Evolutionary conservation across 305 asterid species (phyloP), one percentile per base, ranked within the genome.

Genomic region (Fraxinus sp.): DNA sequence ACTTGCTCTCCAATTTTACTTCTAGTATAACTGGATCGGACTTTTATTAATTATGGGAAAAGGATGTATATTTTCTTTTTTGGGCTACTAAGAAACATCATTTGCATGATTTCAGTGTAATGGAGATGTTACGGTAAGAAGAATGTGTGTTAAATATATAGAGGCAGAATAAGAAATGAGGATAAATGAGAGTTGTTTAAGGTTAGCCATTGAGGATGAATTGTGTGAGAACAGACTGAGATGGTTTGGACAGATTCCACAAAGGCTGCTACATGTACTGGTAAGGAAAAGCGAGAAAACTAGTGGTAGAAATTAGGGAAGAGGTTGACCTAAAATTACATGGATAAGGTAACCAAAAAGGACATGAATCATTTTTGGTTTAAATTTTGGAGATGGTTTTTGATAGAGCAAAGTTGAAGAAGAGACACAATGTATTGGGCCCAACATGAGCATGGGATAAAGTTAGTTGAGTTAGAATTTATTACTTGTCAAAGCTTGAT

Each of bases 401-500:
- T 26, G 18, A 68, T 28, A 4, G 37, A 62, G 37, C 74, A 68
- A 24, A 30, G 74, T 68, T 28, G 74, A 68, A 28, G 74, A 70
- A 70, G 39, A 70, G 75, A 70, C 10, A 4, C 74, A 30, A 70
- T 28, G 75, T 70, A 30, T 35, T 14, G 75, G 75, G 39, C 75
- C 18, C 75, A 68, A 68, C 74, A 13, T 70, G 33, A 66, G 74
- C 11, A 28, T 70, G 75, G 39, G 39, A 70, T 70, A 30, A 70
- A 72, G 46, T 18, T 33, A 72, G 46, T 72, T 28, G 76, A 14
- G 41, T 72, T 72, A n/a, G 76, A 70, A 72, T 33, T 72, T 72
- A 72, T 72, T 78, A 71, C 46, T 7, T 6, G 37, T 79, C 74
- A 74, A 33, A 79, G 44, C 73, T 59, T 79, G 80, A 74, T 64